Conservation (phyloP, 2,329 filamentous ascomycete genomes). For the Eurotiales sp. region DNA sequence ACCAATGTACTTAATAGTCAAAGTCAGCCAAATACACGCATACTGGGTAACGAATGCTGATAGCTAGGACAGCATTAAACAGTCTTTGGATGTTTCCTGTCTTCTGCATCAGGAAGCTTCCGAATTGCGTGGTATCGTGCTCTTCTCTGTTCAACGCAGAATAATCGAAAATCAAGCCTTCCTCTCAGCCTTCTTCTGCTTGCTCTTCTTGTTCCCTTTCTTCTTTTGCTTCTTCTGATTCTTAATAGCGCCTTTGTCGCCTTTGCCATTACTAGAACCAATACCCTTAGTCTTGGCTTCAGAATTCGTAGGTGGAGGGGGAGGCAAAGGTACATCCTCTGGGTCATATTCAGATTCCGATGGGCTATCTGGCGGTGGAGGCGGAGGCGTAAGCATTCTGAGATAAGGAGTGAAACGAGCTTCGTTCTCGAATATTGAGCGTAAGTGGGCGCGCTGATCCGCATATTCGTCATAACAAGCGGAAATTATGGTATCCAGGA, state of each 20-base stretch:
- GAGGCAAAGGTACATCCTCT: constrained; percentile 17
- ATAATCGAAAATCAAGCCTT: not conserved
- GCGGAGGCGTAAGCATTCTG: constrained; percentile 19
- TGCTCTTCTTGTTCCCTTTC: constrained; percentile 5
- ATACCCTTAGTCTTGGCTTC: constrained; percentile 6
- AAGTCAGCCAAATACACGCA: not conserved
- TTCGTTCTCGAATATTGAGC: constrained; percentile 47
- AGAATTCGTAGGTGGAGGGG: constrained; percentile 9
- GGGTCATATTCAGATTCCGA: constrained; percentile 18
- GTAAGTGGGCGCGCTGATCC: constrained; percentile 63
- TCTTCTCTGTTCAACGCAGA: not conserved
- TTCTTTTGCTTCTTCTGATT: constrained; percentile 7
- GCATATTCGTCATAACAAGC: constrained; percentile 76
- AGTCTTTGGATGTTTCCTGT: no score
- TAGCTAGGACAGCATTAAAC: not conserved
- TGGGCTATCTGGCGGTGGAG: constrained; percentile 25
- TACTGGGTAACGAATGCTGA: not conserved
- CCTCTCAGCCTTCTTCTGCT: not conserved
- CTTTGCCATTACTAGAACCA: constrained; percentile 1
- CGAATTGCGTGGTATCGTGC: no score
- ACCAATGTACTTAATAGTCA: not conserved
- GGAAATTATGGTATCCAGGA: constrained; percentile 68
- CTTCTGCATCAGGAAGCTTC: not conserved
- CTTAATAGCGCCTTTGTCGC: not conserved
- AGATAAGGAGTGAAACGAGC: constrained; percentile 30